Conservation (phyloP, 768 basidiomycete species). For the Suillus weaverae region DNA sequence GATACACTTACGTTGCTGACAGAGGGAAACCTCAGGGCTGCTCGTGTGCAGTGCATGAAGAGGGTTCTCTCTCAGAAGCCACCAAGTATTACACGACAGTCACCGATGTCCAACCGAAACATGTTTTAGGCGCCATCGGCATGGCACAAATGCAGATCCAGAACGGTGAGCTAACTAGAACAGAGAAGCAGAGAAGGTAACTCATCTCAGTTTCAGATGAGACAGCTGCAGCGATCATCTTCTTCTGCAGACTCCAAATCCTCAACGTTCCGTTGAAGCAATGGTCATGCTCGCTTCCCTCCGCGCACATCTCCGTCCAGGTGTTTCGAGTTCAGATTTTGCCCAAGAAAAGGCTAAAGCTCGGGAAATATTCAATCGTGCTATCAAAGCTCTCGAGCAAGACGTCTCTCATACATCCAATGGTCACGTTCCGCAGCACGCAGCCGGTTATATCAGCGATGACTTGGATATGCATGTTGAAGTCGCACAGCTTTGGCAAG, state of each 20-base stretch:
- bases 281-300: constrained; percentile 88
- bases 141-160: constrained; percentile 86
- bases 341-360: constrained; percentile 71
- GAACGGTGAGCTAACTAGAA: constrained; percentile 53
- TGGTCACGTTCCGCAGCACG: background rate
- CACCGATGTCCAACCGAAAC: constrained; percentile 67
- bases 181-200: constrained; percentile 1
- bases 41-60: constrained; percentile 75
- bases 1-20: constrained; percentile 84
- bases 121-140: constrained; percentile 79
- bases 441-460: too few species aligned
- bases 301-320: constrained; percentile 78
- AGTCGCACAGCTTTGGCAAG: too few species aligned
- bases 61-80: constrained; percentile 64
- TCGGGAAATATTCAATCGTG: constrained; percentile 78
- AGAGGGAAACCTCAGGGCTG: constrained; percentile 85
- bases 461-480: too few species aligned
- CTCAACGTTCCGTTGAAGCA: constrained; percentile 76
- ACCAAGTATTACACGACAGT: constrained; percentile 69
- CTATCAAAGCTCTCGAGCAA: constrained; percentile 61
- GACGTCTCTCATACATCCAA: constrained; percentile 53
- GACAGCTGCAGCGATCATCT: constrained; percentile 79
- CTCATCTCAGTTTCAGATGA: constrained; percentile 55
- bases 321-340: constrained; percentile 73
- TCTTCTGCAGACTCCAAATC: constrained; percentile 64